Base-by-base conservation (phyloP, 2,329 filamentous ascomycete genomes). In the Neofusicoccum umdonicola region DNA sequence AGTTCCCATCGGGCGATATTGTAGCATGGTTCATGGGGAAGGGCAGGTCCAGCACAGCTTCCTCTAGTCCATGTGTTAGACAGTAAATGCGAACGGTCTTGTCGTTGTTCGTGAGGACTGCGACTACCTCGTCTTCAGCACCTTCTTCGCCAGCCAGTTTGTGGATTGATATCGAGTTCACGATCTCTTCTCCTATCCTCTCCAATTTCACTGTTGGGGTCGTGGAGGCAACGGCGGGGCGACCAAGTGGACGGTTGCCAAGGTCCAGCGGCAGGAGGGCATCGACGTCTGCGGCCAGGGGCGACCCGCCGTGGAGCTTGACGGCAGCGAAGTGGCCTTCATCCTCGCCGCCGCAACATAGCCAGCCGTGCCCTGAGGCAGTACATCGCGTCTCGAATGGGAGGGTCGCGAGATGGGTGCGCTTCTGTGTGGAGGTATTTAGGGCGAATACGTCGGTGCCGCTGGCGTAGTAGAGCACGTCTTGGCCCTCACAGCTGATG, bases 21-120 rank as follows among this genome's bases (percentile, higher is more conserved):
- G 93, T 87, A 39, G 93, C 92, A 72, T 96, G 92, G 72, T 99
- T 99, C 80, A 98, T 94, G 68, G 88, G 90, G 73, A 94, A 90
- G 4, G 91, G 89, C 68, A 96, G 89, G 3, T 86, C 83, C 62
- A 97, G 80, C 48, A 88, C 84, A 63, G 91, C 87, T 22, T 96
- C 79, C 41, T 90, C 82, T 66, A 90, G 83, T 13, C 87, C 85
- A 61, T 89, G 86, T 34, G 85, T 82, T 19, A 98, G 81, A 56
- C 89, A 90, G 73, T 96, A 92, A n/a, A 97, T 80, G 34, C 90
- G 89, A 64, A 98, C 90, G 1, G 91, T 92, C 74, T 88, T 90
- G 79, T 98, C 95, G 74, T 99, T 99, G 79, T 97, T 97, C 51
- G 91, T 87, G 71, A 97, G 80, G 51, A 91, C 84, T 60, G 88